Evolutionary conservation across 768 basidiomycete genomes (phyloP), one percentile per base, ranked within the genome.

Genomic region (Pleurotus salmoneostramineus): DNA sequence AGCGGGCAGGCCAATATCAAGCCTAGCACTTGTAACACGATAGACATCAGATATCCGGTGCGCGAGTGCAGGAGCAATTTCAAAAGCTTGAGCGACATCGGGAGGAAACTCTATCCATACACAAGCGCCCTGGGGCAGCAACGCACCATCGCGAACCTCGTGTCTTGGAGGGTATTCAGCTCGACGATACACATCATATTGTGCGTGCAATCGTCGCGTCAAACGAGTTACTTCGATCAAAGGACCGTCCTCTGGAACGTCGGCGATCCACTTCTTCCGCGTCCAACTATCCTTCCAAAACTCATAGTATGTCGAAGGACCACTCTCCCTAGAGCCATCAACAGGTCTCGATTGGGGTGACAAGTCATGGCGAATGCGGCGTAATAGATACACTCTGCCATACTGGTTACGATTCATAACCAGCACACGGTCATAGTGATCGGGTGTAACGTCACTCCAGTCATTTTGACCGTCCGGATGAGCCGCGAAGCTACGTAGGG

Each of bases 41-140:
- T 84, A 90, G 4, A 83, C 65, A 63, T 85, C 83, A 2, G 84
- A 87, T 54, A 91, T 69, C 14, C 84, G 84, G 60, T 83, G 84
- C 57, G 83, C 83, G 10, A 95, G 74, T 4, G 79, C 77, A 4
- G 93, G 91, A 10, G 93, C 71, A 32, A 87, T 63, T 49, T 76
- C 68, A 63, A 89, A 85, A 0, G 82, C 74, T 10, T 69, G 70
- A 45, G 76, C 79, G 34, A 89, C 69, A 42, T 73, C 71, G 47
- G 70, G 67, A 0, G 88, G 74, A 57, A 93, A 71, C 21, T 73
- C 68, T n/a, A 84, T 69, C 76, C 82, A 81, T 36, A 73, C 71
- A 65, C 84, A 89, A 45, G 76, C 77, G 34, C 71, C 74, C 57
- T 68, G 74, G 2, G 80, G 82, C 58, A 72, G 66, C 60, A 74